Base-by-base conservation (phyloP, 305 asterid species). In the Fraxinus albicans region DNA sequence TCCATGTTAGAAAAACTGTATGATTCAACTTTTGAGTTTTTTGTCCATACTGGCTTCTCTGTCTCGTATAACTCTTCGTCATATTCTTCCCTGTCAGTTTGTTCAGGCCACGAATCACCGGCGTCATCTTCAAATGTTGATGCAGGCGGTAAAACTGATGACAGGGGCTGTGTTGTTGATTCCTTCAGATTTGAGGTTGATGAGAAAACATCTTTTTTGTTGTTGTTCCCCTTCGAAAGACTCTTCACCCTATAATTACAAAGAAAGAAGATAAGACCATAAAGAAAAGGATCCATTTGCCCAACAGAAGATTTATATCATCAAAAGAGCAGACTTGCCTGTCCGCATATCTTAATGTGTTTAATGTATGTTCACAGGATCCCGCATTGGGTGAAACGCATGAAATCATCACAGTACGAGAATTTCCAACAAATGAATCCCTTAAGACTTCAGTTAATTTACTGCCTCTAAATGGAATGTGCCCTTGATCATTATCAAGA, bases 391-490 rank as follows among this genome's bases (percentile, higher is more conserved):
- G 99, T 13, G 98, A 95, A 80, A 97, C 89, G 72, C 99, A 97
- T 36, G 99, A 97, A 72, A 95, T 89, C 99, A 97, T 97, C 25
- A 97, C 99, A 25, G 99, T 97, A 33, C 99, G 94, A 80, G 98
- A 95, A 85, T 97, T 93, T 83, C 99, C 99, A 80, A 95, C 97
- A 80, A 97, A 97, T 2, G 99, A 97, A 86, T 97, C 99, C 86
- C 99, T 89, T 81, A 97, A 86, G 44, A 97, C 99, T 88, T 97
- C 99, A 50, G 99, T 97, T 86, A 97, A 85, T 89, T 97, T 97
- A 90, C 99, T 96, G 88, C 99, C 99, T 94, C 99, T 84, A 83
- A 96, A 96, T 83, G 99, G 99, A 87, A 96, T 96, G 84, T 96
- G 99, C 63, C 91, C 95, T 86, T 96, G 98, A 85, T 96, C 99